A percentile compares a stretch with the other conserved stretches of the same genome.
Evolutionary conservation across 2,329 filamentous ascomycete genomes (phyloP).

Genomic region (Calycina herbarum): DNA sequence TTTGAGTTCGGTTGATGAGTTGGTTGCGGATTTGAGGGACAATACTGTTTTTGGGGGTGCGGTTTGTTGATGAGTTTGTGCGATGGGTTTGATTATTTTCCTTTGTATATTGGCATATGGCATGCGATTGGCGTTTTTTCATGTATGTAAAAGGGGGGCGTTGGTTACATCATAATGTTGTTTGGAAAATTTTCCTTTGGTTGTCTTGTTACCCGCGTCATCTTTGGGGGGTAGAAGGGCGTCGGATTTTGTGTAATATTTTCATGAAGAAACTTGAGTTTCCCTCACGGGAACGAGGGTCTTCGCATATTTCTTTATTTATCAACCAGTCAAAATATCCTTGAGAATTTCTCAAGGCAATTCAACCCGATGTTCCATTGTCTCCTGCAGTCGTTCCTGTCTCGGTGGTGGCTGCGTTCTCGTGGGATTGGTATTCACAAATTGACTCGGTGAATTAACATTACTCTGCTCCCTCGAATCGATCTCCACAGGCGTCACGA

Average conservation of each 20-base stretch:
- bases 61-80: slow-evolving; percentile 43
- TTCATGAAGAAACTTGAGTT: background rate
- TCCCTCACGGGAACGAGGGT: background rate
- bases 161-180: background rate
- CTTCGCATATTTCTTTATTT: background rate
- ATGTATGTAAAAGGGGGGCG: background rate
- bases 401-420: slow-evolving; percentile 12
- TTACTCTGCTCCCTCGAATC: slow-evolving; percentile 39
- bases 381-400: slow-evolving; percentile 29
- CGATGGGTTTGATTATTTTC: background rate
- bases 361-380: slow-evolving; percentile 43
- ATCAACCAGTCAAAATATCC: background rate
- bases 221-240: background rate
- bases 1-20: slow-evolving; percentile 60
- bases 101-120: slow-evolving; percentile 1
- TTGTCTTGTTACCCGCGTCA: background rate
- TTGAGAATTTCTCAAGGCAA: slow-evolving; percentile 44
- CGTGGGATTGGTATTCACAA: background rate
- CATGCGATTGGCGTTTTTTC: background rate
- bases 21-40: slow-evolving; percentile 73
- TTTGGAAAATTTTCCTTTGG: background rate
- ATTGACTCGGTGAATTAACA: slow-evolving; percentile 22
- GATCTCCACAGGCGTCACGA: slow-evolving; percentile 55
- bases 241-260: slow-evolving; percentile 15
- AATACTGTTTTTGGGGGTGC: slow-evolving; percentile 69